phyloP scores from a whole-genome alignment of 257 asterid species.

The Lavandula angustifolia region DNA sequence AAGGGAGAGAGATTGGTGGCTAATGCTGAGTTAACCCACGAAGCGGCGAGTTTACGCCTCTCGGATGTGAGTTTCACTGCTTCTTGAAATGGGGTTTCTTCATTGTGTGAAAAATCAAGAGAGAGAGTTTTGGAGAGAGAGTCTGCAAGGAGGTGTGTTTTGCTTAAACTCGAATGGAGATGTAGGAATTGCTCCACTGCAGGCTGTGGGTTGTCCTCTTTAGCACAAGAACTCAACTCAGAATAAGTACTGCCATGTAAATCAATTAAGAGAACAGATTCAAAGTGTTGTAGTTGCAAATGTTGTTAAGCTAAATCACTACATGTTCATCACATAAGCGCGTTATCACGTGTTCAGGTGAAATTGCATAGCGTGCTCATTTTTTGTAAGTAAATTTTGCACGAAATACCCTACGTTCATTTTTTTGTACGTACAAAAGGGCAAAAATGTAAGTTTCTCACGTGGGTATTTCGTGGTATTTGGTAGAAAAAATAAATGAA shows the following conservation, averaged over 20 bases:
- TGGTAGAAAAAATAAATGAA: no score
- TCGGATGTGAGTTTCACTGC: conserved; percentile 53
- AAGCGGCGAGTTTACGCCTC: conserved; percentile 71
- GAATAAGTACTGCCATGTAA: conserved; percentile 70
- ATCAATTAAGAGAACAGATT: no score
- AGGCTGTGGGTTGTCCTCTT: conserved; percentile 88
- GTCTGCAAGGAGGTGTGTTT: conserved; percentile 67
- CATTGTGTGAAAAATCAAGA: conserved; percentile 50
- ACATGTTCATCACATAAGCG: no score
- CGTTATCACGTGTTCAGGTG: no score
- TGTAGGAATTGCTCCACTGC: conserved; percentile 87
- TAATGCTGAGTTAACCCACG: conserved; percentile 89
- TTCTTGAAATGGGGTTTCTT: conserved; percentile 69
- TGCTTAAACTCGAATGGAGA: conserved; percentile 64
- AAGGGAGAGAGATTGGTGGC: conserved; percentile 75
- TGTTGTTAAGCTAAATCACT: no score
- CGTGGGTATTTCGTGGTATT: no score
- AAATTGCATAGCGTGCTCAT: no score
- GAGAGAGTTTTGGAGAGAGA: conserved; percentile 61
- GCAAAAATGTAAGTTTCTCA: no score
- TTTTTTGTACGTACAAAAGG: no score
- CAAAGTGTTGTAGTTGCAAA: no score
- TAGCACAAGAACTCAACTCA: conserved; percentile 78
- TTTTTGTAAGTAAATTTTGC: no score
- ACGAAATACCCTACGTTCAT: no score